Percentiles rank a stretch among this genome's conserved stretches.
Conservation (phyloP, 2,329 filamentous ascomycete species). For the Cytospora leucostoma region DNA sequence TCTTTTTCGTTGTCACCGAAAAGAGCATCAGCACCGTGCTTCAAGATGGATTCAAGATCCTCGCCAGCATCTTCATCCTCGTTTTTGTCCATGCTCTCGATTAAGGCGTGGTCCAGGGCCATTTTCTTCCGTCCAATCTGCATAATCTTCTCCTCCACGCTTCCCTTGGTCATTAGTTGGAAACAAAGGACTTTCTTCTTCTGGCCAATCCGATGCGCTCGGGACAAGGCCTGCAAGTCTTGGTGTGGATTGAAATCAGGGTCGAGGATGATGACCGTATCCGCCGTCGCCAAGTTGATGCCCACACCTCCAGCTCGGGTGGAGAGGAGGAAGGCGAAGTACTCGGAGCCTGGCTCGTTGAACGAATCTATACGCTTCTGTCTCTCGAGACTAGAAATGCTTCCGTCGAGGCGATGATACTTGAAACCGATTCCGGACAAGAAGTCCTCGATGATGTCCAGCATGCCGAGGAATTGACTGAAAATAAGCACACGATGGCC, state of each 20-base stretch:
- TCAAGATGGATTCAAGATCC: conserved; percentile 85
- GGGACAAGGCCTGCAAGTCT: conserved; percentile 91
- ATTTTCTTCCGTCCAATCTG: conserved; percentile 95
- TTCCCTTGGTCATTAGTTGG: conserved; percentile 86
- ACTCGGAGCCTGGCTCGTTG: conserved; percentile 77
- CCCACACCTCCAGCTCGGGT: conserved; percentile 95
- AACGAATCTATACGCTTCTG: conserved; percentile 93
- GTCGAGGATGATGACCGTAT: conserved; percentile 97
- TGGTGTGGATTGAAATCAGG: conserved; percentile 98
- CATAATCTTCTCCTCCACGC: conserved; percentile 93
- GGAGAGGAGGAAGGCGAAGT: conserved; percentile 91
- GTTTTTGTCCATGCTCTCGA: conserved; percentile 77
- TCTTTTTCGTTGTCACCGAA: conserved; percentile 74
- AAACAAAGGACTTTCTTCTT: conserved; percentile 95
- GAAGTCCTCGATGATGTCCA: conserved; percentile 92
- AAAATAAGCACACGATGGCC: conserved; percentile 94
- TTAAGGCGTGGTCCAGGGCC: conserved; percentile 90
- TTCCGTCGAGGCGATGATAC: conserved; percentile 85
- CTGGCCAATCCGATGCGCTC: conserved; percentile 94
- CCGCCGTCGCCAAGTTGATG: conserved; percentile 94
- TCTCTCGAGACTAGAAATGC: conserved; percentile 77
- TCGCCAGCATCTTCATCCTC: conserved; percentile 75
- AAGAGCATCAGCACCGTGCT: conserved; percentile 81
- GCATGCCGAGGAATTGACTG: conserved; percentile 88
- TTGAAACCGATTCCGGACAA: conserved; percentile 71